phyloP scores from a whole-genome alignment of 2,329 filamentous ascomycete species.

The Monilinia aucupariae region DNA sequence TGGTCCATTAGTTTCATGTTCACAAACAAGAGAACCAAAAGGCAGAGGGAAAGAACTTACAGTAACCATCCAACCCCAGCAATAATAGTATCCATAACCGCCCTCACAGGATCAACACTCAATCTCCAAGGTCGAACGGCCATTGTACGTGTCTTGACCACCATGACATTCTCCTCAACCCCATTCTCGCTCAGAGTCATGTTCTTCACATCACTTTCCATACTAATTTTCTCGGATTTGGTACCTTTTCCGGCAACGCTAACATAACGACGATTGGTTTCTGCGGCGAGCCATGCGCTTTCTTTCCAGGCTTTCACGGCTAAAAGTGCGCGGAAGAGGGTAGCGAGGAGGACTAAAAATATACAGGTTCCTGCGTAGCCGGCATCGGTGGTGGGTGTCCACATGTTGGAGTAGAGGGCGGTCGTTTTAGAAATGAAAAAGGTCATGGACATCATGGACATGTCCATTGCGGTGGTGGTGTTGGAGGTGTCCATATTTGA shows the following conservation, averaged over 20 bases:
- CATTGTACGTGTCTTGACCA: slow-evolving; percentile 56
- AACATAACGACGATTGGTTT: slow-evolving; percentile 71
- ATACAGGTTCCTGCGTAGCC: slow-evolving; percentile 86
- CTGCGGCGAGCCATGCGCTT: slow-evolving; percentile 61
- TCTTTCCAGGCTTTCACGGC: slow-evolving; percentile 63
- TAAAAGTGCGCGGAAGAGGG: slow-evolving; percentile 63
- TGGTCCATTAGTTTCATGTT: slow-evolving; percentile 9
- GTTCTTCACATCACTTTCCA: slow-evolving; percentile 52
- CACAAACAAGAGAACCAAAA: slow-evolving; percentile 9
- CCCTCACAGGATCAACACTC: slow-evolving; percentile 70
- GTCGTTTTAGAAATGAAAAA: slow-evolving; percentile 62
- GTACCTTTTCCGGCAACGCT: slow-evolving; percentile 57
- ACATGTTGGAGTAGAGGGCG: slow-evolving; percentile 60
- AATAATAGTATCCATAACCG: slow-evolving; percentile 63
- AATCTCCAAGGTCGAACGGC: slow-evolving; percentile 69
- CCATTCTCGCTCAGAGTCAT: slow-evolving; percentile 69
- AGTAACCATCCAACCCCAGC: slow-evolving; percentile 78
- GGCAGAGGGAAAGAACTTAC: slow-evolving; percentile 52
- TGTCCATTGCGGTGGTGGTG: slow-evolving; percentile 42
- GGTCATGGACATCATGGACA: slow-evolving; percentile 46
- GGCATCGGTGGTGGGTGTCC: slow-evolving; percentile 66
- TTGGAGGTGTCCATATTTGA: slow-evolving; percentile 16
- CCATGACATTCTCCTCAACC: slow-evolving; percentile 71
- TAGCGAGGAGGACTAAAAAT: slow-evolving; percentile 74
- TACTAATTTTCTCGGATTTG: slow-evolving; percentile 31